Evolutionary conservation across 495 filamentous ascomycete genomes (phyloP).

Genomic region (Staphylotrichum longicolle): DNA sequence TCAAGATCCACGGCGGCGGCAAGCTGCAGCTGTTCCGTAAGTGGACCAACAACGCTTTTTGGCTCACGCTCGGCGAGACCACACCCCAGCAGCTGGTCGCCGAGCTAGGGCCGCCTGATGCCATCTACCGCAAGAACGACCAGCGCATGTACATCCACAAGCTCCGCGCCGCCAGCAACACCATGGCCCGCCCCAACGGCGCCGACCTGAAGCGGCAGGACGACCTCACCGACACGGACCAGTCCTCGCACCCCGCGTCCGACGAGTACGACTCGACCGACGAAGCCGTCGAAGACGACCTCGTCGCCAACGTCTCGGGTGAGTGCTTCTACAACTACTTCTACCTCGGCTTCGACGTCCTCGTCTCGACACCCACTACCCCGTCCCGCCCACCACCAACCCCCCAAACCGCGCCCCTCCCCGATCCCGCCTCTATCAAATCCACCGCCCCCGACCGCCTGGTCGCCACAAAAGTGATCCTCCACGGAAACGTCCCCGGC

Average conservation of each 20-base stretch:
- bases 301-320: slow-evolving; percentile 49
- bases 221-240: slow-evolving; percentile 75
- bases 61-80: slow-evolving; percentile 73
- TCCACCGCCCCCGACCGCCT: slow-evolving; percentile 53
- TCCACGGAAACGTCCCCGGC: slow-evolving; percentile 92
- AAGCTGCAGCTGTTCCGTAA: slow-evolving; percentile 70
- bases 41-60: slow-evolving; percentile 55
- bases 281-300: slow-evolving; percentile 54
- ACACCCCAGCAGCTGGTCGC: slow-evolving; percentile 86
- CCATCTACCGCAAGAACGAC: slow-evolving; percentile 91
- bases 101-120: slow-evolving; percentile 91
- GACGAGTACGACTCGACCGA: slow-evolving; percentile 65
- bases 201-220: slow-evolving; percentile 51
- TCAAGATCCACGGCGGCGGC: slow-evolving; percentile 71
- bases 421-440: slow-evolving; percentile 39
- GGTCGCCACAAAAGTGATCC: slow-evolving; percentile 82
- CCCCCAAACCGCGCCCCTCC: slow-evolving; percentile 39
- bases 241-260: slow-evolving; percentile 73
- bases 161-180: slow-evolving; percentile 48
- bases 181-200: slow-evolving; percentile 47
- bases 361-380: slow-evolving; percentile 72
- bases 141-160: slow-evolving; percentile 87
- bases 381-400: slow-evolving; percentile 57
- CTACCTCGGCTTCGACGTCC: slow-evolving; percentile 89
- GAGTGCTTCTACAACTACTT: slow-evolving; percentile 98